These are phyloP conservation scores for Fusarium penzigii DNA, from an alignment of 2,329 filamentous ascomycete genomes.

Conservation along the genomic window DNA sequence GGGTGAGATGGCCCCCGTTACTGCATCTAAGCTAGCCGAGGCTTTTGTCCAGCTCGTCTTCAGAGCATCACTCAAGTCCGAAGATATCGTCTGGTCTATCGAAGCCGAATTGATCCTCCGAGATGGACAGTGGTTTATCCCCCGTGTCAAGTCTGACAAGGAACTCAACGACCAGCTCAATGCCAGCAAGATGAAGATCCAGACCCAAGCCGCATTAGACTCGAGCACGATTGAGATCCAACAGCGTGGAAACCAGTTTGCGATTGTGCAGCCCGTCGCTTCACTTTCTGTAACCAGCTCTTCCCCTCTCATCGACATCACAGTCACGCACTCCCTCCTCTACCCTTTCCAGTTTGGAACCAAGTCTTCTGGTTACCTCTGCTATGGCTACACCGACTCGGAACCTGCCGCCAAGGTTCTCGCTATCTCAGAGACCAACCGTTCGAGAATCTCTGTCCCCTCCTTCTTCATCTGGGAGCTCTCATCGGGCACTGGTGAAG, in stretches of 20 bases:
- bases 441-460: background rate
- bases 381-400: background rate
- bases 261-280: background rate
- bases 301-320: background rate
- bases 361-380: background rate
- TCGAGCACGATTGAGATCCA: background rate
- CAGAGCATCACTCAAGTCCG: background rate
- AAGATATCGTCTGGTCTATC: background rate
- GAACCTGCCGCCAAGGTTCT: background rate
- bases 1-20: background rate
- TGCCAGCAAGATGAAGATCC: background rate
- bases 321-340: background rate
- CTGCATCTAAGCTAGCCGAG: background rate
- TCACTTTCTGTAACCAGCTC: background rate
- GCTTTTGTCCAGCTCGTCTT: background rate
- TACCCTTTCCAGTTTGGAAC: background rate
- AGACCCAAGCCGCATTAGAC: background rate
- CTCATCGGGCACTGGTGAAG: background rate
- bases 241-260: background rate
- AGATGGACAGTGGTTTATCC: background rate
- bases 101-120: background rate
- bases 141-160: background rate
- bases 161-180: constrained; percentile 3
- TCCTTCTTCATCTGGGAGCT: background rate
- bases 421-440: background rate